Base-by-base conservation (phyloP, 208 protist genomes). In the Phytomonas sp. region DNA sequence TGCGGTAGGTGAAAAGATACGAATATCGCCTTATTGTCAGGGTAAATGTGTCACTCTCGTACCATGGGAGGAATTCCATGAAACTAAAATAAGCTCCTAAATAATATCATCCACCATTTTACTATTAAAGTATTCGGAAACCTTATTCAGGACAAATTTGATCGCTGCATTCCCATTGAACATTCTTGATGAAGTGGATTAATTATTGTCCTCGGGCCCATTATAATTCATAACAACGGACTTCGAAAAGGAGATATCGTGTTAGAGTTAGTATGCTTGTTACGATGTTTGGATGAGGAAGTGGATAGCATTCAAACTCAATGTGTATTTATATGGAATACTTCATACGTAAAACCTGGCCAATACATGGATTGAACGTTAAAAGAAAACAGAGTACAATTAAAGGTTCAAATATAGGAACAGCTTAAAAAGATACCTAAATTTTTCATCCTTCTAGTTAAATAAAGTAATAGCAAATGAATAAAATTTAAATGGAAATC, bases 71-170 rank as follows among this genome's bases (percentile, higher is more conserved):
- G 77, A 76, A 59, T 86, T 72, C 23, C 72, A 66, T 29, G 76
- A 82, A 42, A 80, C 82, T 3, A 94, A 65, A 29, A 94, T 59
- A 34, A 82, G 81, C 14, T 86, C 77, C 68, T 94, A 81, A 74
- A 94, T 91, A 31, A 74, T 72, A 56, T 91, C 86, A 42, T 91
- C 91, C 12, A 91, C 67, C 16, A 88, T 71, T 52, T 91, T 82
- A 76, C 79, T 86, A 34, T 88, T 83, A 29, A 83, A 90, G 64
- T 82, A 81, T 33, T 85, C 82, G 14, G 86, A 91, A 52, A 37
- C 34, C 5, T 11, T 8, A 3, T 37, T 8, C 8, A 8, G 34
- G 34, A 11, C 34, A 11, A 37, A 37, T 37, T 11, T 8, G 34
- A 37, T 37, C 5, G 3, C 34, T 37, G 79, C 79, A 59, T 63